These are phyloP conservation scores for Apiospora koreana DNA, from an alignment of 2,329 filamentous ascomycete species.

Conservation along the genomic window DNA sequence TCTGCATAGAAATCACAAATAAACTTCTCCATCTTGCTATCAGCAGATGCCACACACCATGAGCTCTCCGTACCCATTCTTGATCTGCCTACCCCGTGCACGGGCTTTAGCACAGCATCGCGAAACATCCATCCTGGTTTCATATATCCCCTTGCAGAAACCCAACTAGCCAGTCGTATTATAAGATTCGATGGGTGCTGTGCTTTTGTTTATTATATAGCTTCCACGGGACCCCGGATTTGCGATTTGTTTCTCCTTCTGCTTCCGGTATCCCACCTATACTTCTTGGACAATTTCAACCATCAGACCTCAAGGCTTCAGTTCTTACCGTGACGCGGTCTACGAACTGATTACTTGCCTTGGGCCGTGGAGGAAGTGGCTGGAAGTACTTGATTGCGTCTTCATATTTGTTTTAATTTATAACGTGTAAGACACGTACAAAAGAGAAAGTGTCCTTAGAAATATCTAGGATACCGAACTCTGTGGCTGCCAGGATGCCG, in stretches of 20 bases:
- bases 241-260: neutral
- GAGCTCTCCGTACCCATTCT: neutral
- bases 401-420: neutral
- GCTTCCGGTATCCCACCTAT: neutral
- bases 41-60: slow-evolving; percentile 2
- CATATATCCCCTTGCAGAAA: slow-evolving; percentile 2
- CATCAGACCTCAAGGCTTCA: neutral
- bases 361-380: neutral
- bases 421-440: too few species aligned
- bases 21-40: neutral
- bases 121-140: slow-evolving; percentile 2
- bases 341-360: neutral
- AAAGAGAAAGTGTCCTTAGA: neutral
- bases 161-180: neutral
- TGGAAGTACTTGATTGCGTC: neutral
- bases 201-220: neutral
- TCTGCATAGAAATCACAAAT: neutral
- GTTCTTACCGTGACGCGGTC: neutral
- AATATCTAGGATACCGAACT: neutral
- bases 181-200: neutral
- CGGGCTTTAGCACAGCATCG: neutral
- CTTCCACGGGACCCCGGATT: neutral
- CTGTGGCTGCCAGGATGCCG: neutral
- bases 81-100: slow-evolving; percentile 2
- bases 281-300: neutral